Percentiles rank a stretch among this genome's conserved stretches.
phyloP scores from a whole-genome alignment of 345 rosid species.

The Pseudoturritis turrita region DNA sequence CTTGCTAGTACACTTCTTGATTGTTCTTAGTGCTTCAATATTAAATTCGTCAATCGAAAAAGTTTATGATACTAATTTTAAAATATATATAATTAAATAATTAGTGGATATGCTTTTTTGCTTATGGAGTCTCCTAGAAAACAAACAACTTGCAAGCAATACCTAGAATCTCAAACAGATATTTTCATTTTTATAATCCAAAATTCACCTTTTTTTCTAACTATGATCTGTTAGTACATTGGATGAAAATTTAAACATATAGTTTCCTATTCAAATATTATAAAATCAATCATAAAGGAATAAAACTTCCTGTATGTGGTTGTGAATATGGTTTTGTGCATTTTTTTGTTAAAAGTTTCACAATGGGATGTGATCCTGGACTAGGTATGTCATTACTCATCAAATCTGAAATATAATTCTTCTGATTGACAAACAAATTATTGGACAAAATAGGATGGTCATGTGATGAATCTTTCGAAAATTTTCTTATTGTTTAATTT shows the following conservation, averaged over 20 bases:
- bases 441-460: background rate
- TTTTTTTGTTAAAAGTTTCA: background rate
- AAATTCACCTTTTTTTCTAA: background rate
- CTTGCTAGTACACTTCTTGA: conserved; percentile 36
- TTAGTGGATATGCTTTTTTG: conserved; percentile 32
- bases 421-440: background rate
- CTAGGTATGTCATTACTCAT: background rate
- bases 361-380: background rate
- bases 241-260: background rate
- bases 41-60: conserved; percentile 12
- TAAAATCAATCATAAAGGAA: background rate
- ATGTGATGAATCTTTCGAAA: background rate
- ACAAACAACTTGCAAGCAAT: conserved; percentile 26
- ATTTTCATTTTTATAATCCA: background rate
- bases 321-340: conserved; percentile 6
- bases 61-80: conserved; percentile 1
- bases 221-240: background rate
- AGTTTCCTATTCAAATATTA: background rate
- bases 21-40: conserved; percentile 34
- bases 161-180: conserved; percentile 28
- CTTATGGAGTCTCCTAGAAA: conserved; percentile 29
- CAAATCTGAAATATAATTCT: background rate
- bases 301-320: background rate
- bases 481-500: background rate
- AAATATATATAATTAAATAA: background rate